Conservation (phyloP, 2,329 filamentous ascomycete species). For the Fusarium irregulare region DNA sequence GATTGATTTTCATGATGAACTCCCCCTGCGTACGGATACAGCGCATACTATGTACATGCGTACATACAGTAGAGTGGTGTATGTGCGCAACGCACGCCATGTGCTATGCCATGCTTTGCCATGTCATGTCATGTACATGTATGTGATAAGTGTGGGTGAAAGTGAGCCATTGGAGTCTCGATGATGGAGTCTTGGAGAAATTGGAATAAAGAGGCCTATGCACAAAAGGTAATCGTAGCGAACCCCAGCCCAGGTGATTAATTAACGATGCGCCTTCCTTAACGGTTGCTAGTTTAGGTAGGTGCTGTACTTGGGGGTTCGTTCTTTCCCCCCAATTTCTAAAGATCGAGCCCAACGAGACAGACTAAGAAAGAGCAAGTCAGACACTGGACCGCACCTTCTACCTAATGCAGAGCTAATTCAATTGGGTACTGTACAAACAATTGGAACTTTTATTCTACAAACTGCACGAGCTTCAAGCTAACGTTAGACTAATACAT, state of each 20-base stretch:
- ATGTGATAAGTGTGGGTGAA: slow-evolving; percentile 1
- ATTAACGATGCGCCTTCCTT: slow-evolving; percentile 33
- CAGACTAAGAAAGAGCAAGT: neutral
- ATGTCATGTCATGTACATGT: neutral
- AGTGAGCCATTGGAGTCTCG: neutral
- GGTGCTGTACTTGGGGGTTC: neutral
- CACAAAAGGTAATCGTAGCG: slow-evolving; percentile 1
- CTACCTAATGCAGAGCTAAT: neutral
- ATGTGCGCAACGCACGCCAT: neutral
- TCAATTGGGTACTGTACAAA: neutral
- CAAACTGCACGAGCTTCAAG: neutral
- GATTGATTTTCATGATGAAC: slow-evolving; percentile 20
- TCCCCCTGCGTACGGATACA: slow-evolving; percentile 1
- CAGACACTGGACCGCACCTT: neutral
- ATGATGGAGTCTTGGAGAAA: neutral
- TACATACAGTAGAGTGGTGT: neutral
- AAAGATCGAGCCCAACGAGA: slow-evolving; percentile 16
- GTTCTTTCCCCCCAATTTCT: slow-evolving; percentile 24
- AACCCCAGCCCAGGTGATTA: slow-evolving; percentile 35
- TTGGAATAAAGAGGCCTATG: neutral
- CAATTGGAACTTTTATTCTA: neutral
- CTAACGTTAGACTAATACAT: neutral
- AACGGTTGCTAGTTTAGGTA: slow-evolving; percentile 17
- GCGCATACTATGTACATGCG: neutral
- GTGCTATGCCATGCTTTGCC: neutral